Conservation (phyloP, 2,329 filamentous ascomycete genomes). For the Ophiognomonia clavigignenti-juglandacearum region DNA sequence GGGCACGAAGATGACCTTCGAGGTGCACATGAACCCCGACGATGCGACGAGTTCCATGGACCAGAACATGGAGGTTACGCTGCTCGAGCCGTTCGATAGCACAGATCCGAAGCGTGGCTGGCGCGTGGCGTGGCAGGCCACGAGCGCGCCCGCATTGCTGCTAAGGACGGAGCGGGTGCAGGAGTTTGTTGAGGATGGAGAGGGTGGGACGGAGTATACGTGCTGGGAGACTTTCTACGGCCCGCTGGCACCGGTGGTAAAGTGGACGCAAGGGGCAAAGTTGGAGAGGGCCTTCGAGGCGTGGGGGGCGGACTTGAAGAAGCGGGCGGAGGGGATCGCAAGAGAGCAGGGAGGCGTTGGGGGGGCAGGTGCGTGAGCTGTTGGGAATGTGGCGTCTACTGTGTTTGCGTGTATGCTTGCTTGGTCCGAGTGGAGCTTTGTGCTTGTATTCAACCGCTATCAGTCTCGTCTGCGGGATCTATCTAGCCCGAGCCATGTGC, state of each 20-base stretch:
- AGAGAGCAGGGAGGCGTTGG: not conserved
- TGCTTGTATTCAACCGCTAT: too few species aligned
- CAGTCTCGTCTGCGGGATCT: too few species aligned
- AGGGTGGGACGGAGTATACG: conserved; percentile 31
- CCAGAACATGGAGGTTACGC: conserved; percentile 23
- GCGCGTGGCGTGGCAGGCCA: conserved; percentile 34
- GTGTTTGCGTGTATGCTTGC: too few species aligned
- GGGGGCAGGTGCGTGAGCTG: not conserved
- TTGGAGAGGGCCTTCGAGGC: conserved; percentile 31
- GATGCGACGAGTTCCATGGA: conserved; percentile 11
- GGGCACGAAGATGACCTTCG: conserved; percentile 28
- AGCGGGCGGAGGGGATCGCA: conserved; percentile 20
- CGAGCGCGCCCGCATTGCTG: conserved; percentile 26
- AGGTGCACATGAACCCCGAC: conserved; percentile 27
- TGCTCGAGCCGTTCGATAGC: conserved; percentile 28
- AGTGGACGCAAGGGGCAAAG: conserved; percentile 25
- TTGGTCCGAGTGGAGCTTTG: too few species aligned
- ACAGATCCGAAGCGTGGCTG: conserved; percentile 24
- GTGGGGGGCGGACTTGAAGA: conserved; percentile 36
- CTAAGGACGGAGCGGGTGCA: conserved; percentile 36
- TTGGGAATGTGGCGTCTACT: not conserved
- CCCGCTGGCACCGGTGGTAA: conserved; percentile 29
- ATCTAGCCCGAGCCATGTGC: too few species aligned
- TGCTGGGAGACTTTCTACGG: conserved; percentile 44
- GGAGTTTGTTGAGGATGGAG: conserved; percentile 32